These are phyloP conservation scores for Cucurbita pepo DNA, from an alignment of 306 rosid genomes.

Conservation along the genomic window DNA sequence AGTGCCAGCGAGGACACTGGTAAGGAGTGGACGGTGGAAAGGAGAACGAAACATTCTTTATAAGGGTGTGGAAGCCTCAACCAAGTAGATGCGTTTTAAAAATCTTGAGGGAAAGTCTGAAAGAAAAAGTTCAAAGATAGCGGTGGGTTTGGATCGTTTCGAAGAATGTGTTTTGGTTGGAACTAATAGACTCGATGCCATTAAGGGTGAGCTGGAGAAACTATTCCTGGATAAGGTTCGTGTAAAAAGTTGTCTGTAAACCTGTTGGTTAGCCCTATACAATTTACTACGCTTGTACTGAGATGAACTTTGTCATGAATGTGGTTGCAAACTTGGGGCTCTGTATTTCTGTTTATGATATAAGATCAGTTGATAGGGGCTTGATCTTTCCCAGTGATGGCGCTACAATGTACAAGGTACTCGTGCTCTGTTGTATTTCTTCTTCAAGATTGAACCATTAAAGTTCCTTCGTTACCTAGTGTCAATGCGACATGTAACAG, in stretches of 20 bases:
- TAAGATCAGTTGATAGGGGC: conserved; percentile 51
- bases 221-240: conserved; percentile 66
- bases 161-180: background rate
- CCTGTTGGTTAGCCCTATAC: background rate
- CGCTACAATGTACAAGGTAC: conserved; percentile 64
- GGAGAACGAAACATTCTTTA: no score
- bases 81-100: no score
- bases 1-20: no score
- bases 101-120: no score
- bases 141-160: no score
- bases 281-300: background rate
- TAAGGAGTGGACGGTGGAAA: no score
- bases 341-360: conserved; percentile 61
- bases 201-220: conserved; percentile 52
- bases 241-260: background rate
- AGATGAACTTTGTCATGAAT: conserved; percentile 23
- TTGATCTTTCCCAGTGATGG: conserved; percentile 60
- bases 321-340: conserved; percentile 72
- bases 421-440: background rate
- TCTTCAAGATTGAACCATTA: background rate
- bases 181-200: conserved; percentile 25
- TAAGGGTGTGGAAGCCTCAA: no score
- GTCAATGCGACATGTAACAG: background rate
- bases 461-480: background rate
- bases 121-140: no score